Percentiles rank a stretch among this genome's conserved stretches.
Evolutionary conservation across 2,329 filamentous ascomycete species (phyloP).

Genomic region (Davidsoniella eucalypti): DNA sequence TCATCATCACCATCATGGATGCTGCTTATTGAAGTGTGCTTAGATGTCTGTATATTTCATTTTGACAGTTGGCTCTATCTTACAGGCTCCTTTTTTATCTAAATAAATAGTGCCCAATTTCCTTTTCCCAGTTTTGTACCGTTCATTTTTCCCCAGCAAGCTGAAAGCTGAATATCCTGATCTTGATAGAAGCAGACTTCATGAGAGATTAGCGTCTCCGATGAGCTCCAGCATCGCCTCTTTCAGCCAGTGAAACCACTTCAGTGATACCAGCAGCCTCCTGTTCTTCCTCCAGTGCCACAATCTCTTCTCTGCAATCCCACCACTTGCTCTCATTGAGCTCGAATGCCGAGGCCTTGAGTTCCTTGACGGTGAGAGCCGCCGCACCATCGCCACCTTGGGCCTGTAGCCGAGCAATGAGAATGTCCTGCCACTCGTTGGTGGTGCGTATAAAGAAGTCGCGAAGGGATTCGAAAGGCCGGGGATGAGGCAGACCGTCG

Average conservation of each 20-base stretch:
- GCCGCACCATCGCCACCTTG: constrained; percentile 46
- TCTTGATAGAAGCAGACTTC: not conserved
- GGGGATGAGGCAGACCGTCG: constrained; percentile 59
- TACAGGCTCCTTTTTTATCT: too few relatives aligned
- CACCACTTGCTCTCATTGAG: constrained; percentile 96
- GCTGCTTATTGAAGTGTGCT: too few relatives aligned
- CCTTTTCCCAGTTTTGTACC: not conserved
- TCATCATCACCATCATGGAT: too few relatives aligned
- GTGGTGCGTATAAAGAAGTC: constrained; percentile 87
- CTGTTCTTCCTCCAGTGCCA: constrained; percentile 83
- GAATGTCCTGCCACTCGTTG: constrained; percentile 75
- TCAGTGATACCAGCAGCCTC: constrained; percentile 90
- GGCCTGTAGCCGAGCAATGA: constrained; percentile 59
- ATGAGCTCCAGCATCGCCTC: constrained; percentile 34
- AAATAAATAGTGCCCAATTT: not conserved
- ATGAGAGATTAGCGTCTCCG: constrained; percentile 13
- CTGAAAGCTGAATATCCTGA: too few relatives aligned
- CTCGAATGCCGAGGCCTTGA: constrained; percentile 80
- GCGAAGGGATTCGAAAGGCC: constrained; percentile 77
- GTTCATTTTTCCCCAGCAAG: not conserved
- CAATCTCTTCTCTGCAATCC: constrained; percentile 91
- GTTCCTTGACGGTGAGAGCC: constrained; percentile 67
- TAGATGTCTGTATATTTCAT: too few relatives aligned
- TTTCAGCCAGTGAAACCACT: constrained; percentile 73
- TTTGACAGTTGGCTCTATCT: too few relatives aligned